Conservation (phyloP, 129 eudicot species). For the Glebionis coronaria region DNA sequence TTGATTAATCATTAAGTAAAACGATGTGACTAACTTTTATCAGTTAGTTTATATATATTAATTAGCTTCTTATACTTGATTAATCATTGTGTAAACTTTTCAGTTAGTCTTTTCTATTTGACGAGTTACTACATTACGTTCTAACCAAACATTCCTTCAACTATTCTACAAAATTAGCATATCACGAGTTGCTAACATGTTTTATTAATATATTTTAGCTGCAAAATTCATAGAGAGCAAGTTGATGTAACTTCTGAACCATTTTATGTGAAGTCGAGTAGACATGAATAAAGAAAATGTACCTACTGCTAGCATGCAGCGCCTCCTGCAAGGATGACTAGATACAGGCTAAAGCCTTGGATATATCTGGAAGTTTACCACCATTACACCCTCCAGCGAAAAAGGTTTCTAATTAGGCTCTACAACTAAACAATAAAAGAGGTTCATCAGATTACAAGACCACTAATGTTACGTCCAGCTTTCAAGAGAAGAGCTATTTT, state of each 20-base stretch:
- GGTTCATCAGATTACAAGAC: slow-evolving; percentile 47
- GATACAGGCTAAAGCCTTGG: slow-evolving; percentile 83
- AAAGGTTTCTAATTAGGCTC: slow-evolving; percentile 34
- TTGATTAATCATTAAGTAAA: too few species aligned
- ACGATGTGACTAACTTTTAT: too few species aligned
- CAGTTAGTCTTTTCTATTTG: too few species aligned
- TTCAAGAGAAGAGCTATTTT: slow-evolving; percentile 74
- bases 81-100: too few species aligned
- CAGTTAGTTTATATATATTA: too few species aligned
- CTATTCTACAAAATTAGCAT: too few species aligned
- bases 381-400: slow-evolving; percentile 41
- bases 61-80: too few species aligned
- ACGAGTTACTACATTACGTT: too few species aligned
- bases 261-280: slow-evolving; percentile 33
- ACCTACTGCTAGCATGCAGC: slow-evolving; percentile 35
- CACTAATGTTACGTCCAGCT: slow-evolving; percentile 23
- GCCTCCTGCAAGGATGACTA: slow-evolving; percentile 57
- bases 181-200: slow-evolving; percentile 17
- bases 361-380: slow-evolving; percentile 47
- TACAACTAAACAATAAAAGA: slow-evolving; percentile 48
- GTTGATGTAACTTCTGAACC: slow-evolving; percentile 19
- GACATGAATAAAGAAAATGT: slow-evolving; percentile 61
- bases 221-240: slow-evolving; percentile 37
- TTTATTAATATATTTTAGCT: slow-evolving; percentile 20
- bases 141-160: too few species aligned